Base-by-base conservation (phyloP, 2,329 filamentous ascomycete genomes). In the Botrytis galanthina region DNA sequence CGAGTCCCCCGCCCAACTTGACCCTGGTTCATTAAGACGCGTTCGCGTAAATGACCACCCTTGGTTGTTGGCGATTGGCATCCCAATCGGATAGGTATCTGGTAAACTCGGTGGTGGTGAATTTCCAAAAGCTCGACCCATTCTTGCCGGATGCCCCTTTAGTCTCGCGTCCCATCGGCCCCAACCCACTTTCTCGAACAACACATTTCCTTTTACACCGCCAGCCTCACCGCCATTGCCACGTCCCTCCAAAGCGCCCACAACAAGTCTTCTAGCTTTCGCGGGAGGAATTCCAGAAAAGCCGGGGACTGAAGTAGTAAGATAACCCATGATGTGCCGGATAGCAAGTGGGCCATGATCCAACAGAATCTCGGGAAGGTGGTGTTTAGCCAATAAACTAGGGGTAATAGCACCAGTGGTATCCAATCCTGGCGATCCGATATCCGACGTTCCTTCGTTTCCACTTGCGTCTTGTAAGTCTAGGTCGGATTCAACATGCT, bases 141-240 rank as follows among this genome's bases (percentile, higher is more conserved):
- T 81, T 76, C 86, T 85, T 75, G 84, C 79, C 61, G 87, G 84
- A 75, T 93, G 88, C 72, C 91, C 93, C 78, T 90, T 90, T 81
- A 89, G 87, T 81, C 90, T 90, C 75, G 95, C 96, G 82, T 97
- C 93, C 95, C 95, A 99, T 77, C 94, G 90, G 74, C 96, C 96
- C 95, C 95, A 98, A 80, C 95, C 95, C 74, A 98, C 94, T 86
- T 98, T 98, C 82, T 97, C 93, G 81, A 97, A 98, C 80, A 91
- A 87, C 79, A 96, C 91, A 78, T 93, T 91, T 77, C 91, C 91
- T 75, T 91, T 86, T 75, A 88, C 81, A 73, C 88, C 88, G 75
- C 90, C 89, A 74, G 87, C 87, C 76, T 90, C 87, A 72, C 84
- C 83, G 76, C 88, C 88, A 75, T 84, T 85, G 62, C 84, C 84